phyloP scores from a whole-genome alignment of 257 asterid genomes.

The Solanum arcanum region DNA sequence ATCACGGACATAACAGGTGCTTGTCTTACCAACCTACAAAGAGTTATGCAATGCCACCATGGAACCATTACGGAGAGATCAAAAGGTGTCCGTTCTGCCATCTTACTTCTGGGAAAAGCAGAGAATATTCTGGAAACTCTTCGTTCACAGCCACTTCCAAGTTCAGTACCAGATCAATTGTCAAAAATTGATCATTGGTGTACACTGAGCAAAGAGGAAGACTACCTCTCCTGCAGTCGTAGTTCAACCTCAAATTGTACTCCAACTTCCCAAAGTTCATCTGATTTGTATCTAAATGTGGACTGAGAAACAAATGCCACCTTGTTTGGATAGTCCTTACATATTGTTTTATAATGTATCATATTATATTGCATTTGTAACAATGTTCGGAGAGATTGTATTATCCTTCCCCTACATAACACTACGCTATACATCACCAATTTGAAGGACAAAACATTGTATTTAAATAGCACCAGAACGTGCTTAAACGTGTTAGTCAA shows the following conservation, averaged over 20 bases:
- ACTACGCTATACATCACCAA: not conserved
- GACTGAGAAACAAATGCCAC: conserved; percentile 15
- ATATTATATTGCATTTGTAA: not conserved
- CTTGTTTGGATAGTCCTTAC: not conserved
- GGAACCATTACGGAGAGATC: conserved; percentile 44
- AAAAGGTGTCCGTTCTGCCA: conserved; percentile 34
- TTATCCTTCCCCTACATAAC: not conserved
- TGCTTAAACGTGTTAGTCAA: not conserved
- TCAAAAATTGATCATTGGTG: conserved; percentile 56
- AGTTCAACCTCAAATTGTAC: not conserved
- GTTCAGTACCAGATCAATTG: conserved; percentile 25
- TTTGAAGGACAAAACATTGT: not conserved
- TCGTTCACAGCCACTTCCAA: conserved; percentile 27
- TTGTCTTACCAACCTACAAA: conserved; percentile 53
- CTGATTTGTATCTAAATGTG: conserved; percentile 33
- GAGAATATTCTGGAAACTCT: conserved; percentile 53
- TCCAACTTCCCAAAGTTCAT: conserved; percentile 11
- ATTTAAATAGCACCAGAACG: not conserved
- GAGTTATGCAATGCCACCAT: conserved; percentile 38
- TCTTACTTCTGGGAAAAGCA: conserved; percentile 51
- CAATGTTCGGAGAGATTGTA: not conserved
- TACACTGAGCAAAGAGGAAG: conserved; percentile 17
- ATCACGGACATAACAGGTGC: conserved; percentile 55
- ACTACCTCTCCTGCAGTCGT: conserved; percentile 16
- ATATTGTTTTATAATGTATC: not conserved